Percentiles rank a stretch among this genome's conserved stretches.
Conservation (phyloP, 495 filamentous ascomycete genomes). For the Aspergillus ostianus region DNA sequence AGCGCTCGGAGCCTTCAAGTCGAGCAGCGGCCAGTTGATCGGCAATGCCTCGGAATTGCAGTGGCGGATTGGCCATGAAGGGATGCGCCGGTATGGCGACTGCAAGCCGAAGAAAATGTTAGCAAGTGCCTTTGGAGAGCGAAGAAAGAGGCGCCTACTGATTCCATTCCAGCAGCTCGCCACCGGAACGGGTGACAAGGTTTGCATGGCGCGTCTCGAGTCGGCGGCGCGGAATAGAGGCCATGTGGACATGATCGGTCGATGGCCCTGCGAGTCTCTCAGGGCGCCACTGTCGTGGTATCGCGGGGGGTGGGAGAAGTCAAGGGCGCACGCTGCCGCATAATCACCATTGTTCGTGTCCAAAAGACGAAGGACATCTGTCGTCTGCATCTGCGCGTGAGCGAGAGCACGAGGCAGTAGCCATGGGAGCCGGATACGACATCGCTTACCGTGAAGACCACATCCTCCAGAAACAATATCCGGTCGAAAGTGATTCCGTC, state of each 20-base stretch:
- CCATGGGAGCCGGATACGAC: background rate
- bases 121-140: background rate
- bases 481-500: slow-evolving; percentile 59
- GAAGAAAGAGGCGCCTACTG: slow-evolving; percentile 29
- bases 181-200: slow-evolving; percentile 62
- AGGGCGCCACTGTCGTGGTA: slow-evolving; percentile 91
- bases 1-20: slow-evolving; percentile 80
- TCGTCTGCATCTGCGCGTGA: slow-evolving; percentile 29
- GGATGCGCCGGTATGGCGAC: slow-evolving; percentile 58
- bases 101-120: slow-evolving; percentile 3
- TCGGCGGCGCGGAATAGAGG: slow-evolving; percentile 68
- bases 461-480: slow-evolving; percentile 73
- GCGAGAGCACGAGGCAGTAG: no score
- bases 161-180: slow-evolving; percentile 85
- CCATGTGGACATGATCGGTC: slow-evolving; percentile 65
- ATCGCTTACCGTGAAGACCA: slow-evolving; percentile 64
- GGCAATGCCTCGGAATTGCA: slow-evolving; percentile 68
- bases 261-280: slow-evolving; percentile 64
- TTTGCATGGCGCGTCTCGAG: slow-evolving; percentile 58
- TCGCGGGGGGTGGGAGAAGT: slow-evolving; percentile 64
- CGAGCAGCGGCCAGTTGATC: slow-evolving; percentile 66
- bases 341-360: slow-evolving; percentile 72
- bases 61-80: slow-evolving; percentile 47
- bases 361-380: slow-evolving; percentile 71
- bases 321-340: slow-evolving; percentile 80